Evolutionary conservation across 768 basidiomycete genomes (phyloP).

Genomic region (Calvatia gigantea): DNA sequence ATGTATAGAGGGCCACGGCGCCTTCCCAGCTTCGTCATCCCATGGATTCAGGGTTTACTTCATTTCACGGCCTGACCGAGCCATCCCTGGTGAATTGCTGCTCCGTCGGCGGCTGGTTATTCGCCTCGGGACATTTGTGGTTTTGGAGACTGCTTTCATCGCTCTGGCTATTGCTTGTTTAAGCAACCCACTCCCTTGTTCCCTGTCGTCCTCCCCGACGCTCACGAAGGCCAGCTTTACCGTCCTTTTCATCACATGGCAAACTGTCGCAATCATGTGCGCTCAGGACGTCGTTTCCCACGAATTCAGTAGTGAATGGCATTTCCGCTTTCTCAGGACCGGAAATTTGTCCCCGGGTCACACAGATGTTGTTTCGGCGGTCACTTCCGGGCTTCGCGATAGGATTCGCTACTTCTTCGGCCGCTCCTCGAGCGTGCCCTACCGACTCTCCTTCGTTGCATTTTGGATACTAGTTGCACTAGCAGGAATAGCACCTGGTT

Average conservation of each 20-base stretch:
- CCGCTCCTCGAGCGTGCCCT: not conserved
- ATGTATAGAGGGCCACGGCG: no score
- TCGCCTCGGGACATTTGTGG: not conserved
- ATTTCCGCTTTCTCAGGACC: not conserved
- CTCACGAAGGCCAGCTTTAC: not conserved
- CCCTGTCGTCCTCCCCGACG: not conserved
- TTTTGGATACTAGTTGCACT: not conserved
- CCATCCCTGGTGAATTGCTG: not conserved
- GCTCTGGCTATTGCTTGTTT: not conserved
- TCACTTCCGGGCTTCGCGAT: not conserved
- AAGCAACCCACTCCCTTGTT: not conserved
- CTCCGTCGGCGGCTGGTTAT: not conserved
- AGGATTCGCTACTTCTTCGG: not conserved
- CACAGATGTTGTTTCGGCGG: not conserved
- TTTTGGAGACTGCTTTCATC: not conserved
- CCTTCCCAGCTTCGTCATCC: not conserved
- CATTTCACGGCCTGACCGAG: not conserved
- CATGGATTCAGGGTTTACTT: not conserved
- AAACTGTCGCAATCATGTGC: not conserved
- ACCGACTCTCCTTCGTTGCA: not conserved
- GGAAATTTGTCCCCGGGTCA: not conserved
- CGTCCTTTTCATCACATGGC: slow-evolving; percentile 1
- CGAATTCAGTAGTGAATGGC: slow-evolving; percentile 1
- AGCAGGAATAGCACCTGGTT: not conserved
- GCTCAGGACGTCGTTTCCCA: not conserved